Evolutionary conservation across 495 filamentous ascomycete species (phyloP), one percentile per base, ranked within the genome.

Genomic region (Aspergillus hancockii): DNA sequence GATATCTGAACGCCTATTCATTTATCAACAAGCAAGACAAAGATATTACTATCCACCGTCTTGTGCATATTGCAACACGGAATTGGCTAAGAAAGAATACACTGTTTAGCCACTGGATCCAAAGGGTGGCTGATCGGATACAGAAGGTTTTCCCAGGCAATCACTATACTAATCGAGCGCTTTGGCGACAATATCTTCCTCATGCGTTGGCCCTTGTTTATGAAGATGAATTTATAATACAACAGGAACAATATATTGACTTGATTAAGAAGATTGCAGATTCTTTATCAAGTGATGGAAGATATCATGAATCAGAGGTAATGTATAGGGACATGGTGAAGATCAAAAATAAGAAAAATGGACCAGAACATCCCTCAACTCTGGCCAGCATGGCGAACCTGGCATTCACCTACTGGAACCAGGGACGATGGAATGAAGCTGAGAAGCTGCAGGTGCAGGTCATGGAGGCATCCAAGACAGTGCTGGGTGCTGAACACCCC

Each of bases 11-110:
- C 7, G 25, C 25, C 25, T 28, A 28, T 7, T 28, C 25, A 28
- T 28, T 28, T 28, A 28, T 7, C 38, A 61, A 71, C 34, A 68
- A 32, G 10, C 41, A 55, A 38, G 60, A 62, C n/a, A 52, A 19
- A 13, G 61, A 57, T 23, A 52, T 47, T n/a, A 30, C 57, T 49
- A 50, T 75, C 25, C 73, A 76, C 57, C 67, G 68, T 36, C 65
- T 78, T 2, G 72, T 78, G 46, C 71, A 74, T 63, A 62, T 74
- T n/a, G 70, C 68, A 1, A 70, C 62, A 0, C 41, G 70, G 40
- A 67, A 65, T 47, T 76, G 71, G 73, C 58, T 75, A 8, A 62
- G 59, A 56, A 59, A 52, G 49, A 45, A 63, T 41, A 38, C 54
- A 10, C n/a, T 28, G 36, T 54, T 64, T 36, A 28, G 19, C 19